Base-by-base conservation (phyloP, 106 monocot species). In the Dendrobium nobile region DNA sequence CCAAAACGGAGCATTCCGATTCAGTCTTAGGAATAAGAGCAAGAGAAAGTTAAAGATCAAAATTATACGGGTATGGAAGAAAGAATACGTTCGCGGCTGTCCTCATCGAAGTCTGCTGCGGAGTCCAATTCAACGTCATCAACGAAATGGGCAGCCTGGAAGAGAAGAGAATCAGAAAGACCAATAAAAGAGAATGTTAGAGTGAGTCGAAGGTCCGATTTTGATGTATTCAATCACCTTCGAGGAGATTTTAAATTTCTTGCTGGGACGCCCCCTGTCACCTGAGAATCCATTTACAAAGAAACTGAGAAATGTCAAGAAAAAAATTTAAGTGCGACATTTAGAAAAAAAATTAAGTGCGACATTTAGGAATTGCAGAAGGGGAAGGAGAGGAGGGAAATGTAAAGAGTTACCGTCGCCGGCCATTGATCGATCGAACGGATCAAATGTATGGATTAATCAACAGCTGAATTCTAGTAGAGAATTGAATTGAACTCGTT, bases 41-140 rank as follows among this genome's bases (percentile, higher is more conserved):
- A 45, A 72, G 0, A 59, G 51, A 77, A 85, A 9, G 6, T 9
- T 65, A 31, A 47, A 59, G 45, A 73, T 43, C 47, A 75, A 51
- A 22, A 41, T 10, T 41, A 17, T 8, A 51, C 28, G 10, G 47
- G 45, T 8, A 20, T 0, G 58, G 7, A 58, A 5, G 73, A 77
- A 11, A 11, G 48, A 13, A 22, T 88, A 89, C 91, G 87, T 72
- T 89, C 84, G 16, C 84, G 91, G 47, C 77, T 20, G 40, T 91
- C 88, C n/a, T 93, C 96, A 42, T 93, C 90, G 67, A 90, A 88
- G 45, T 96, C 96, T n/a, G 92, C 89, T 13, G 59, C 74, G n/a
- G 73, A 86, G 37, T 78, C 88, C 58, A 80, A 47, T 0, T 82
- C 83, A 31, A 88, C 90, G n/a, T 88, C 88, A 18, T 92, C 96